A percentile compares a stretch with the other conserved stretches of the same genome.
phyloP scores from a whole-genome alignment of 2,329 filamentous ascomycete genomes.

The Teratosphaeria viscida region DNA sequence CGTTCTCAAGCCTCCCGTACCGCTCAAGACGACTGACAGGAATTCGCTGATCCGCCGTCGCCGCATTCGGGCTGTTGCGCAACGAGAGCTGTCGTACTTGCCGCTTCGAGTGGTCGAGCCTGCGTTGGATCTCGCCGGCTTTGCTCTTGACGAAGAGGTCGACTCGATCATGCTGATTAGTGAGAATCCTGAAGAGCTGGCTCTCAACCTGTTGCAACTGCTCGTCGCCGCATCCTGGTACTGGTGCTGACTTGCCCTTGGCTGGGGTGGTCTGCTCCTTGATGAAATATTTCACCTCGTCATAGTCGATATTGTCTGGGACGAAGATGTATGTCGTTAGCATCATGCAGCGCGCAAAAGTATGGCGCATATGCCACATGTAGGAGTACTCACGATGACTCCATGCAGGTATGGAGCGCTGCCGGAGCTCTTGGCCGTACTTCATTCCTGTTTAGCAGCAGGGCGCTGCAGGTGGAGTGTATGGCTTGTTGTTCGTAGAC shows the following conservation, averaged over 20 bases:
- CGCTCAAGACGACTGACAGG: slow-evolving; percentile 37
- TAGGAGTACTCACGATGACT: slow-evolving; percentile 51
- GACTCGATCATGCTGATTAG: slow-evolving; percentile 64
- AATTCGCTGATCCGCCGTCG: slow-evolving; percentile 23
- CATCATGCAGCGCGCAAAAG: background rate
- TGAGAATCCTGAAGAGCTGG: slow-evolving; percentile 60
- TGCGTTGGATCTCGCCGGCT: slow-evolving; percentile 62
- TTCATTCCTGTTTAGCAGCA: slow-evolving; percentile 48
- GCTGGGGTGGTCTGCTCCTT: slow-evolving; percentile 66
- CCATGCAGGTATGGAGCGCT: slow-evolving; percentile 74
- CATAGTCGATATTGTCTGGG: slow-evolving; percentile 78
- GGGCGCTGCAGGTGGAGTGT: background rate
- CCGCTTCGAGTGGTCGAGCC: slow-evolving; percentile 37
- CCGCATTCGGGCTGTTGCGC: slow-evolving; percentile 8
- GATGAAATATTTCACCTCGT: slow-evolving; percentile 75
- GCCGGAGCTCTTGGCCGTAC: slow-evolving; percentile 63
- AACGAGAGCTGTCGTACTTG: slow-evolving; percentile 17
- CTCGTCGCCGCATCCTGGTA: slow-evolving; percentile 53
- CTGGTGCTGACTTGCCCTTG: slow-evolving; percentile 59
- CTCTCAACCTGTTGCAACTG: slow-evolving; percentile 47
- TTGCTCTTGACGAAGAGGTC: slow-evolving; percentile 72
- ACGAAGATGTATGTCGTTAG: slow-evolving; percentile 4
- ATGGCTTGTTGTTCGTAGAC: background rate
- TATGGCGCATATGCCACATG: background rate
- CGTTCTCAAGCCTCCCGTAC: slow-evolving; percentile 42